Evolutionary conservation across 768 basidiomycete species (phyloP), one percentile per base, ranked within the genome.

Genomic region (Naganishia antarctica): DNA sequence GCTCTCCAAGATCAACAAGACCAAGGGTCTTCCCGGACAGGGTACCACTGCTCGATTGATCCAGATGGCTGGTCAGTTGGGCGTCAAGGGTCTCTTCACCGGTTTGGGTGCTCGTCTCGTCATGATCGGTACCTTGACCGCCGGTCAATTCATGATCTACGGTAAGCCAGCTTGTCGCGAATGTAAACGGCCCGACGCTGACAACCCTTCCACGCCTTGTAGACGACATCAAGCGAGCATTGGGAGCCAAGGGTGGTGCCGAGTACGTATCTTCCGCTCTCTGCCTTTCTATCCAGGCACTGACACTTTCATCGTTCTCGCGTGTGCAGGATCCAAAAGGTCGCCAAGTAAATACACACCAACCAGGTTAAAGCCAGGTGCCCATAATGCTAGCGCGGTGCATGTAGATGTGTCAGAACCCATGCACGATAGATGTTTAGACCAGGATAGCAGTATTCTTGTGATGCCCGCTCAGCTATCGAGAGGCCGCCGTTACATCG

Each of bases 1-100:
- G 69, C 88, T 96, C 70, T 94, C 91, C 64, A 76, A 76, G 78
- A 91, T 96, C 80, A 91, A 92, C 78, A 97, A 97, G 83, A 82
- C 85, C 66, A 79, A 79, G 74, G 79, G 78, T 64, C 68, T 65
- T 11, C 79, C 79, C 48, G 79, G 79, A 53, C 74, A 80, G 72
- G 73, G 74, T n/a, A 72, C 73, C 68, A 70, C 77, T 53, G 75
- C 75, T 50, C 70, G 79, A 59, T 68, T 80, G 48, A 61, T 79
- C 69, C 69, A 70, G 62, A 78, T 80, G 76, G 72, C 78, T 58
- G 74, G 74, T 59, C 74, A 79, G 68, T 76, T 80, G 63, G 79
- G 79, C 63, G 69, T 70, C 63, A 65, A 64, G 62, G 79, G 79
- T 70, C 74, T 80, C 67, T 80, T 80, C 76, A 78, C 78, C 53